phyloP scores from a whole-genome alignment of 768 basidiomycete species.

The Tephrocybe sp. region DNA sequence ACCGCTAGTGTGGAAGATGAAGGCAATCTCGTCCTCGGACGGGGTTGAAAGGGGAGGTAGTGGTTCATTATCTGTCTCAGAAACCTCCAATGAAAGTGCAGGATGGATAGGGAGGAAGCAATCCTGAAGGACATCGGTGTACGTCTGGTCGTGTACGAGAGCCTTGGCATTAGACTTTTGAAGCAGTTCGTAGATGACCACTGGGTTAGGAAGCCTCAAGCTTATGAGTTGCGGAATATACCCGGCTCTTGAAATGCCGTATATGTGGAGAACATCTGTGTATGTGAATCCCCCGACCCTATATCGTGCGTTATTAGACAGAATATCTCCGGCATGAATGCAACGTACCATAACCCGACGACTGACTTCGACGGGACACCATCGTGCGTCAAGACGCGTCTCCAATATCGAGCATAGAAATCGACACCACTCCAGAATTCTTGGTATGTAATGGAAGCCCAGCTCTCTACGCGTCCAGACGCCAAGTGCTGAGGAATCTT shows the following conservation, averaged over 20 bases:
- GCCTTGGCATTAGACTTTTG: constrained; percentile 52
- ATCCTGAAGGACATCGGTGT: constrained; percentile 30
- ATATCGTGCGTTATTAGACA: constrained; percentile 9
- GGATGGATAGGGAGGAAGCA: constrained; percentile 44
- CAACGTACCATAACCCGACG: constrained; percentile 59
- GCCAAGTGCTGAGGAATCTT: constrained; percentile 43
- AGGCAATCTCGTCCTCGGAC: constrained; percentile 31
- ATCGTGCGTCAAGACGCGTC: constrained; percentile 35
- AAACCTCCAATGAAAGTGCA: constrained; percentile 28
- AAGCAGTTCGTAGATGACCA: constrained; percentile 63
- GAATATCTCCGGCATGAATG: constrained; percentile 4
- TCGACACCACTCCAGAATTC: constrained; percentile 59
- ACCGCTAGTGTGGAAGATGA: constrained; percentile 70
- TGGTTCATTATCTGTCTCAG: constrained; percentile 25
- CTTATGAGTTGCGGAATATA: constrained; percentile 69
- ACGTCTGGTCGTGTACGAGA: constrained; percentile 54
- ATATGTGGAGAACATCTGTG: constrained; percentile 60
- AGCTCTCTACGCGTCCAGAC: constrained; percentile 18
- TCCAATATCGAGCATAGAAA: constrained; percentile 56
- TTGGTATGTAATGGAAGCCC: constrained; percentile 25
- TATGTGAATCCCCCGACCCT: constrained; percentile 69
- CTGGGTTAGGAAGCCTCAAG: constrained; percentile 56
- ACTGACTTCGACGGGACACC: constrained; percentile 49
- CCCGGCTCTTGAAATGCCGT: constrained; percentile 64
- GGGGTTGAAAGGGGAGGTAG: constrained; percentile 39